Conservation (phyloP, 495 filamentous ascomycete species). For the Podospora comata region DNA sequence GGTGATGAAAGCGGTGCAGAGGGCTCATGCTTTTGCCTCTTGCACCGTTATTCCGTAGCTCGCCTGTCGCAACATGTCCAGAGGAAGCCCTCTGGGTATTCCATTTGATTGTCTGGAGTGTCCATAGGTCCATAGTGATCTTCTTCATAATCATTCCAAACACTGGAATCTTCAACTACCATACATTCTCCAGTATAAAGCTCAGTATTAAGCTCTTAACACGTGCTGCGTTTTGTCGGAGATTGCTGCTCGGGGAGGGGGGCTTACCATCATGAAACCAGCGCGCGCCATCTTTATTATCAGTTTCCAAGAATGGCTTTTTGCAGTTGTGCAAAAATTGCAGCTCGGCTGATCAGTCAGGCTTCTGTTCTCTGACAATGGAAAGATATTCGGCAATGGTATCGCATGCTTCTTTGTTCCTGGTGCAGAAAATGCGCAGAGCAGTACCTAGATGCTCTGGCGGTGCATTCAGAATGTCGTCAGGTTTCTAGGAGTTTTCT, state of each 20-base stretch:
- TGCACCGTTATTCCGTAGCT: neutral
- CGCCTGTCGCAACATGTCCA: neutral
- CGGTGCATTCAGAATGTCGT: neutral
- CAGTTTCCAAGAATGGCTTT: neutral
- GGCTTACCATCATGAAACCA: neutral
- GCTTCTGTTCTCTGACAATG: neutral
- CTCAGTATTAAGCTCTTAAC: neutral
- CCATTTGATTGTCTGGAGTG: neutral
- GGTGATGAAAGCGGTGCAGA: neutral
- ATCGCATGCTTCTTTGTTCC: neutral
- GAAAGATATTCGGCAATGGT: neutral
- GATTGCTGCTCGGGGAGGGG: neutral
- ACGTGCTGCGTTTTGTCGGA: neutral
- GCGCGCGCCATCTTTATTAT: neutral
- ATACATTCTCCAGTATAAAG: neutral
- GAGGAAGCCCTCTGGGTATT: neutral
- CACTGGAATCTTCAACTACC: neutral
- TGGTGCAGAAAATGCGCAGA: neutral
- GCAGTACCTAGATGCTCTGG: neutral
- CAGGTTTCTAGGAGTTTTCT: neutral
- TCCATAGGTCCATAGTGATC: neutral
- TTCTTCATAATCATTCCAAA: neutral
- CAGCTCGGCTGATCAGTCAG: neutral
- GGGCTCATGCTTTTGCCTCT: neutral
- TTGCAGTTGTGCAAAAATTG: neutral